phyloP scores from a whole-genome alignment of 2,329 filamentous ascomycete genomes.

The Trichoderma gracile region DNA sequence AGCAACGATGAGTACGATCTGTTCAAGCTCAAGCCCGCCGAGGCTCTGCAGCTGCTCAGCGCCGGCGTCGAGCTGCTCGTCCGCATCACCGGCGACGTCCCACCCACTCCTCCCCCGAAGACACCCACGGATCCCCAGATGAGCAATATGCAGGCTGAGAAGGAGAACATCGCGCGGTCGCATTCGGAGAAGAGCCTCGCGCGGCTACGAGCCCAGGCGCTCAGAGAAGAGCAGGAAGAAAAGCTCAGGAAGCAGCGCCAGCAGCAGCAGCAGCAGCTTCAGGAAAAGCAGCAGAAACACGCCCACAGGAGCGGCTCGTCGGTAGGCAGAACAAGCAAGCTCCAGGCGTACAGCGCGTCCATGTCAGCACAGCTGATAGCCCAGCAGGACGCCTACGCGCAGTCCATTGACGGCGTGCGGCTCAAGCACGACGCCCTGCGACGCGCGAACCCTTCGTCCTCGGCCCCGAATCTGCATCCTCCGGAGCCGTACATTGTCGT shows the following conservation, averaged over 20 bases:
- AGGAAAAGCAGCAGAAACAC: conserved; percentile 7
- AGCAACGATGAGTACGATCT: conserved; percentile 58
- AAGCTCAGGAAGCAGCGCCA: conserved; percentile 30
- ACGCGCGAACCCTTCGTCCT: conserved; percentile 29
- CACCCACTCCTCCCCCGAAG: conserved; percentile 72
- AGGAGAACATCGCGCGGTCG: conserved; percentile 59
- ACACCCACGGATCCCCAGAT: conserved; percentile 66
- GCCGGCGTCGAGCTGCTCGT: conserved; percentile 70
- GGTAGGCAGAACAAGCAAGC: conserved; percentile 26
- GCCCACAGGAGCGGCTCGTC: conserved; percentile 11
- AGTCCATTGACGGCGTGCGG: conserved; percentile 56
- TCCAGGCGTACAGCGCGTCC: conserved; percentile 35
- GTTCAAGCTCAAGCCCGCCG: conserved; percentile 69
- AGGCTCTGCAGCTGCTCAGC: conserved; percentile 78
- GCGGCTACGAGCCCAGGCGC: conserved; percentile 46
- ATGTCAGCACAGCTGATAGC: conserved; percentile 34
- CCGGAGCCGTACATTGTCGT: conserved; percentile 58
- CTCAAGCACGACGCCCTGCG: conserved; percentile 42
- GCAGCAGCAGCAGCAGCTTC: conserved; percentile 14
- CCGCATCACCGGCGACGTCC: conserved; percentile 72
- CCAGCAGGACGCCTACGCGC: conserved; percentile 30
- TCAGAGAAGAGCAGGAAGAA: conserved; percentile 35
- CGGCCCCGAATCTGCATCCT: conserved; percentile 35
- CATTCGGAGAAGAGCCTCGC: conserved; percentile 57
- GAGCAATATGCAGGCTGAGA: conserved; percentile 63